Evolutionary conservation across 2,329 filamentous ascomycete species (phyloP).

Genomic region (Bipolaris cookei): DNA sequence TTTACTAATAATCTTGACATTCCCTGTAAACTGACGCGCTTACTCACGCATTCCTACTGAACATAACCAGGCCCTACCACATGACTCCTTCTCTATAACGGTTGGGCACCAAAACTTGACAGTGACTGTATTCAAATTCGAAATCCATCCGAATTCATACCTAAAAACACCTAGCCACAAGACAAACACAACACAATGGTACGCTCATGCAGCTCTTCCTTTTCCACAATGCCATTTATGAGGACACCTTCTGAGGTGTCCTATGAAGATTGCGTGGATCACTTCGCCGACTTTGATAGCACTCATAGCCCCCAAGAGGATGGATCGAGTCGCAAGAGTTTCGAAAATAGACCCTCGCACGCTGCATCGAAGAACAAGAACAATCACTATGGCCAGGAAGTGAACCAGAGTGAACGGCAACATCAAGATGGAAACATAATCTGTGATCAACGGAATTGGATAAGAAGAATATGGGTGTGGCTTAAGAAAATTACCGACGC

Average conservation of each 20-base stretch:
- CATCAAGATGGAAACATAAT: not conserved
- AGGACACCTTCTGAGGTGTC: not conserved
- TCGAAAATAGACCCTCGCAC: not conserved
- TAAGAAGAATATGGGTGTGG: not conserved
- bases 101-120: not conserved
- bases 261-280: not conserved
- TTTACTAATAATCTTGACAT: not conserved
- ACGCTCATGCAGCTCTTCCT: constrained; percentile 6
- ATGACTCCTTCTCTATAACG: not conserved
- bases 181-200: not conserved
- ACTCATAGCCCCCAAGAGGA: not conserved
- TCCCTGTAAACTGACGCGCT: not conserved
- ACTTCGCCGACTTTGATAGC: constrained; percentile 7
- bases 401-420: not conserved
- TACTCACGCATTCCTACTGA: not conserved
- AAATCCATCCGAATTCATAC: not conserved
- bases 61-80: not conserved
- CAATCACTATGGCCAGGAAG: not conserved
- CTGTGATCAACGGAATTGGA: not conserved
- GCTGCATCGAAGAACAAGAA: not conserved
- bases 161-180: not conserved
- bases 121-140: not conserved
- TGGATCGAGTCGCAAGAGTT: not conserved
- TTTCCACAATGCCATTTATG: constrained; percentile 8
- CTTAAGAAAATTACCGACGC: not conserved